A percentile compares a stretch with the other conserved stretches of the same genome.
These are phyloP conservation scores for Hypocreales sp. DNA, from an alignment of 2,329 filamentous ascomycete species.

Conservation along the genomic window DNA sequence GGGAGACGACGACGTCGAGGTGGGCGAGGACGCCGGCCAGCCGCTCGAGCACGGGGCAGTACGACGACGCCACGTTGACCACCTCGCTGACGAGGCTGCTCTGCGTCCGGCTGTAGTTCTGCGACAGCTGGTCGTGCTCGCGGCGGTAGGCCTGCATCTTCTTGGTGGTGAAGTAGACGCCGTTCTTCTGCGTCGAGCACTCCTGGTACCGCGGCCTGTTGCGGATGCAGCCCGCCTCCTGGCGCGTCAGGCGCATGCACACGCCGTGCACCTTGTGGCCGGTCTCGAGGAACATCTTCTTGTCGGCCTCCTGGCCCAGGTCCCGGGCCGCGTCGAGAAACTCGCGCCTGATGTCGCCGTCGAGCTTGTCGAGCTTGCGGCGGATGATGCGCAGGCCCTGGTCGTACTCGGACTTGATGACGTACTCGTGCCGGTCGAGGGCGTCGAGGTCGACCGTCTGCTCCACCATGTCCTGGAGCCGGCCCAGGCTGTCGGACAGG, in stretches of 20 bases:
- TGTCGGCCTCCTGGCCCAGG: conserved; percentile 82
- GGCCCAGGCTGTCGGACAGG: conserved; percentile 63
- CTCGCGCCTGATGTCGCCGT: conserved; percentile 69
- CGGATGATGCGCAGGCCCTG: conserved; percentile 76
- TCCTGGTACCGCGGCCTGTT: conserved; percentile 85
- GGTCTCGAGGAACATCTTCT: conserved; percentile 87
- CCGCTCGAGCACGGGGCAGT: conserved; percentile 81
- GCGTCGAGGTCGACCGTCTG: conserved; percentile 93
- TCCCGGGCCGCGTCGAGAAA: conserved; percentile 64
- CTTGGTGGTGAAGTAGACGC: conserved; percentile 91
- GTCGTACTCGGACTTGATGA: conserved; percentile 98
- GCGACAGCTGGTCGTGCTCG: conserved; percentile 85
- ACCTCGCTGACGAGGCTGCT: conserved; percentile 83
- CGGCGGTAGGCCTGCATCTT: conserved; percentile 65
- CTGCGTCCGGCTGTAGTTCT: conserved; percentile 92
- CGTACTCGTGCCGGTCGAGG: conserved; percentile 92
- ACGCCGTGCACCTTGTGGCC: conserved; percentile 93
- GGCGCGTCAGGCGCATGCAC: conserved; percentile 87
- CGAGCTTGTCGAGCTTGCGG: conserved; percentile 76
- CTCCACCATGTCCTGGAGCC: conserved; percentile 94
- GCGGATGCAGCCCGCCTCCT: conserved; percentile 81
- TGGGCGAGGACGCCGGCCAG: conserved; percentile 81
- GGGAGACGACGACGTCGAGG: conserved; percentile 85
- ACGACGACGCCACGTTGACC: conserved; percentile 82
- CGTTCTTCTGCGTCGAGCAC: conserved; percentile 96